Conservation (phyloP, 495 filamentous ascomycete species). For the Aspergillus egyptiacus region DNA sequence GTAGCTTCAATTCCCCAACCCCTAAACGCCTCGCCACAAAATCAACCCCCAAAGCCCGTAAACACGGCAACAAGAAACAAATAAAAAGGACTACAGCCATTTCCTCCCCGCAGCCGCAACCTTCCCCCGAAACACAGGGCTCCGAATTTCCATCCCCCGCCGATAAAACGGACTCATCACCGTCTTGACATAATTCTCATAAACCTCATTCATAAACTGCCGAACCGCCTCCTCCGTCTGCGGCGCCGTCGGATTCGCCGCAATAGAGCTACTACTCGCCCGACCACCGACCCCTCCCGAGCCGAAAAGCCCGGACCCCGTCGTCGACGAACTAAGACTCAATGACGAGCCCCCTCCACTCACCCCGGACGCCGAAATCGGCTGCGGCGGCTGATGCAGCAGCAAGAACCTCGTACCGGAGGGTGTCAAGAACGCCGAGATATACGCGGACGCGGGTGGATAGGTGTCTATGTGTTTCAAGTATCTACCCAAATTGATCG, state of each 20-base stretch:
- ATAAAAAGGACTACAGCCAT: slow-evolving; percentile 55
- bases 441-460: slow-evolving; percentile 68
- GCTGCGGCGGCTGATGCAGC: slow-evolving; percentile 66
- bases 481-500: no score
- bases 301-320: slow-evolving; percentile 19
- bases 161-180: slow-evolving; percentile 94
- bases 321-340: background rate
- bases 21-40: slow-evolving; percentile 1
- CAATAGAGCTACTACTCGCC: slow-evolving; percentile 57
- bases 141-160: slow-evolving; percentile 73
- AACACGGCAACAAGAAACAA: slow-evolving; percentile 6
- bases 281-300: slow-evolving; percentile 33
- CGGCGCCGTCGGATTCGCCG: slow-evolving; percentile 73
- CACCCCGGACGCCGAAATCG: slow-evolving; percentile 24
- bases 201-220: slow-evolving; percentile 89
- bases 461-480: slow-evolving; percentile 93
- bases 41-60: background rate
- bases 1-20: background rate
- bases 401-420: slow-evolving; percentile 73
- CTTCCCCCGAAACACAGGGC: slow-evolving; percentile 73
- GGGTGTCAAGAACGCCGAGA: slow-evolving; percentile 83
- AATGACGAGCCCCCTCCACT: slow-evolving; percentile 10
- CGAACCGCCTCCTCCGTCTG: slow-evolving; percentile 92
- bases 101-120: slow-evolving; percentile 88
- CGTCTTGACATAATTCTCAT: slow-evolving; percentile 93